Evolutionary conservation across 306 rosid genomes (phyloP).

Genomic region (Hippophae gyantsensis): DNA sequence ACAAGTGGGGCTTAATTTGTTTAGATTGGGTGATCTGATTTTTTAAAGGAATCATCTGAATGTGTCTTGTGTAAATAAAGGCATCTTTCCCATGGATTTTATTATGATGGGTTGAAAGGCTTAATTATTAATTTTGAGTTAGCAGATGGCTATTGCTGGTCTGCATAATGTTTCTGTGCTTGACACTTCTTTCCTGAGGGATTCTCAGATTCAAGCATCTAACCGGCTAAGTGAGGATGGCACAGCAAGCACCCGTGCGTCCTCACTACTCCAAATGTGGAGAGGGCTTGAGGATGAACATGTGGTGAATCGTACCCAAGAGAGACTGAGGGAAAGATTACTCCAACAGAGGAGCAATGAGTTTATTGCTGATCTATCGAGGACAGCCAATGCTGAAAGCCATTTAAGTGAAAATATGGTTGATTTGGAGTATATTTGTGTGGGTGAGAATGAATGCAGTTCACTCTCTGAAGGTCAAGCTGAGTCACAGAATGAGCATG

Average conservation of each 20-base stretch:
- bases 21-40: slow-evolving; percentile 24
- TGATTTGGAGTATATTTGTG: slow-evolving; percentile 34
- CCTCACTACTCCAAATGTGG: slow-evolving; percentile 71
- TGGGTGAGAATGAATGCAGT: slow-evolving; percentile 58
- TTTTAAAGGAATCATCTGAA: slow-evolving; percentile 30
- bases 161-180: slow-evolving; percentile 59
- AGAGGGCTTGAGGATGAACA: slow-evolving; percentile 83
- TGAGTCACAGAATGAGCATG: slow-evolving; percentile 58
- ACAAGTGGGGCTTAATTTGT: slow-evolving; percentile 17
- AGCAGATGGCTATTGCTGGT: slow-evolving; percentile 82
- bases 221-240: slow-evolving; percentile 48
- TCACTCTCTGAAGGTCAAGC: slow-evolving; percentile 61
- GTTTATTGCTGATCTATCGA: slow-evolving; percentile 29
- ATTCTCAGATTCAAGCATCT: slow-evolving; percentile 52
- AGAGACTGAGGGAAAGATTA: slow-evolving; percentile 49
- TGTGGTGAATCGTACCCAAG: slow-evolving; percentile 46
- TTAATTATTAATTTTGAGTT: slow-evolving; percentile 14
- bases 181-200: slow-evolving; percentile 63
- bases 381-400: slow-evolving; percentile 26
- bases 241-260: slow-evolving; percentile 47
- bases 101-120: slow-evolving; percentile 34
- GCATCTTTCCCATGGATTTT: slow-evolving; percentile 40
- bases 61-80: slow-evolving; percentile 14
- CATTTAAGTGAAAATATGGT: slow-evolving; percentile 27
- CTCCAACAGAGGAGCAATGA: slow-evolving; percentile 45